These are phyloP conservation scores for Botryococcus braunii DNA, from an alignment of 163 green algal species.

Conservation along the genomic window DNA sequence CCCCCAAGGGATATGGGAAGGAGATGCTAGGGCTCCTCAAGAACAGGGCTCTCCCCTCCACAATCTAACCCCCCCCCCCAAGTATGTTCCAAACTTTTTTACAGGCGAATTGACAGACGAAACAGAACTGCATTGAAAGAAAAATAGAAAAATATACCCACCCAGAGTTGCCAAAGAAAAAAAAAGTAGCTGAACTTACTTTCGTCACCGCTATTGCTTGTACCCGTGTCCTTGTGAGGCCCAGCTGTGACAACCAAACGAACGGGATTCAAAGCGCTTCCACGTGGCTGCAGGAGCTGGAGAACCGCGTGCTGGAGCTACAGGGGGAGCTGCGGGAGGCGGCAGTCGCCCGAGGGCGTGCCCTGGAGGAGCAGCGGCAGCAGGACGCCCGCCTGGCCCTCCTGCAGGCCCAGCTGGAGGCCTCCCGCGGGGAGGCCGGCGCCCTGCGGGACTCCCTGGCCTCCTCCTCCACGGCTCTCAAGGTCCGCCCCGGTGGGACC, in stretches of 20 bases:
- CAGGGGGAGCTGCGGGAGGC: constrained; percentile 21
- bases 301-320: constrained; percentile 29
- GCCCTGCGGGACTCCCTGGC: constrained; percentile 2
- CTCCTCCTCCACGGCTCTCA: constrained; percentile 5
- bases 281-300: constrained; percentile 13
- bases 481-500: constrained; percentile 14
- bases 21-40: too few relatives aligned
- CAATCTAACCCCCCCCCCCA: too few relatives aligned
- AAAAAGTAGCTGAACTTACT: too few relatives aligned
- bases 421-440: constrained; percentile 1
- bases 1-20: too few relatives aligned
- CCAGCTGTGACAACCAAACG: background rate
- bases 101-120: too few relatives aligned
- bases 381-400: constrained; percentile 4
- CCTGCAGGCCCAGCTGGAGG: background rate
- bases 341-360: constrained; percentile 5
- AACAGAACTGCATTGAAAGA: too few relatives aligned
- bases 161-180: too few relatives aligned
- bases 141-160: too few relatives aligned
- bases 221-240: background rate
- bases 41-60: too few relatives aligned
- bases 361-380: constrained; percentile 14
- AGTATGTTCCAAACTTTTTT: too few relatives aligned
- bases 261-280: too few relatives aligned
- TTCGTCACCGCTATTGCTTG: background rate